A percentile compares a stretch with the other conserved stretches of the same genome.
Evolutionary conservation across 208 protist species (phyloP).

Genomic region (Trypanosomatidae sp.): DNA sequence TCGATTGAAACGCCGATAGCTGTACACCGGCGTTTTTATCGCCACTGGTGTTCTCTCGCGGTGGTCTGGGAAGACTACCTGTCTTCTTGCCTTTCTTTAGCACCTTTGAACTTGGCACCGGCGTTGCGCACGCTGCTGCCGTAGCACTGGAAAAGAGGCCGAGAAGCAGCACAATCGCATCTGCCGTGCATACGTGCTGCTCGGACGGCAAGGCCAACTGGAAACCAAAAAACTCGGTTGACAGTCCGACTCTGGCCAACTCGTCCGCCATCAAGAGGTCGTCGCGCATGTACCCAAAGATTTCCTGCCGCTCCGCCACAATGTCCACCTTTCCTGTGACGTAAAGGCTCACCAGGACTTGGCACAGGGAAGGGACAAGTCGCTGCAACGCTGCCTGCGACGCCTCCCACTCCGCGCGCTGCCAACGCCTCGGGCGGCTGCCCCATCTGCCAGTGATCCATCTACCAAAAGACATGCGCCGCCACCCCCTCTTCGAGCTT

Average conservation of each 20-base stretch:
- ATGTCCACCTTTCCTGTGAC: constrained; percentile 19
- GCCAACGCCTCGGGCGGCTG: constrained; percentile 13
- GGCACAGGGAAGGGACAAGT: constrained; percentile 23
- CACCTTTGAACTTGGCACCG: neutral
- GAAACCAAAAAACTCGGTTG: constrained; percentile 29
- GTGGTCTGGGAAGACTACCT: neutral
- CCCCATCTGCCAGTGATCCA: constrained; percentile 9
- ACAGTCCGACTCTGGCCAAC: constrained; percentile 26
- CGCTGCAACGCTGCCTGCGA: constrained; percentile 24
- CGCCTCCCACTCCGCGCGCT: constrained; percentile 27
- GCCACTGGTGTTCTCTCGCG: neutral
- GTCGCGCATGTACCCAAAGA: constrained; percentile 26
- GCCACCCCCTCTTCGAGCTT: constrained; percentile 5
- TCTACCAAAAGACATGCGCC: constrained; percentile 17
- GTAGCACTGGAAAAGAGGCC: constrained; percentile 9
- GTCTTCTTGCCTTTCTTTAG: neutral
- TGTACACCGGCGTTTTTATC: neutral
- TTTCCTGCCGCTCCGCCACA: constrained; percentile 26
- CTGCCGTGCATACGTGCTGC: constrained; percentile 32
- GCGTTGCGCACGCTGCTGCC: neutral
- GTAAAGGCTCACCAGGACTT: constrained; percentile 25
- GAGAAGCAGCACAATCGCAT: constrained; percentile 33
- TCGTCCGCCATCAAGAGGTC: constrained; percentile 33
- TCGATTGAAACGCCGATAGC: neutral
- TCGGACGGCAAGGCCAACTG: constrained; percentile 34